phyloP scores from a whole-genome alignment of 805 yeast species.

The Saturnispora gosingensis region DNA sequence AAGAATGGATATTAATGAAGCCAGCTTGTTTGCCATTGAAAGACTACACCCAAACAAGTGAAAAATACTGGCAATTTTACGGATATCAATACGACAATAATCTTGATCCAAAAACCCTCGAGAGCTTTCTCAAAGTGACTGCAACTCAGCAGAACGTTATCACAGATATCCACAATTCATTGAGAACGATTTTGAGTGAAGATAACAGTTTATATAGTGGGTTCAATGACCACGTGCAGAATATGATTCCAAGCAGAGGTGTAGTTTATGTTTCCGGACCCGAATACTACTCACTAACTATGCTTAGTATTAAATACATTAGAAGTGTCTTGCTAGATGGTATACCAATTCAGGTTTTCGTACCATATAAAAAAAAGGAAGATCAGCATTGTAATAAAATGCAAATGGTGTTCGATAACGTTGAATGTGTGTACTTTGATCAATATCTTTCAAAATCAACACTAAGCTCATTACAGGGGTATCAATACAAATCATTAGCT shows the following conservation, averaged over 20 bases:
- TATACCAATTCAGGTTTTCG: conserved; percentile 41
- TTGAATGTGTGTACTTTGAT: conserved; percentile 37
- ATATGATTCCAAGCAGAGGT: conserved; percentile 15
- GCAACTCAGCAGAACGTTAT: conserved; percentile 21
- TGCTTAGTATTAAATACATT: conserved; percentile 25
- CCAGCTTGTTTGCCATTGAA: conserved; percentile 22
- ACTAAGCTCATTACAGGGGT: conserved; percentile 17
- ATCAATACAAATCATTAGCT: conserved; percentile 21
- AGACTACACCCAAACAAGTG: conserved; percentile 16
- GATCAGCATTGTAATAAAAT: conserved; percentile 35
- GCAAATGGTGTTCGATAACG: conserved; percentile 28
- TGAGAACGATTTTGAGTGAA: conserved; percentile 13
- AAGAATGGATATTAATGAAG: conserved; percentile 2
- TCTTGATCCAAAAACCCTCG: conserved; percentile 16
- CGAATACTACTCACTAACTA: conserved; percentile 24
- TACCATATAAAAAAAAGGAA: conserved; percentile 36
- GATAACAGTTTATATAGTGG: conserved; percentile 11
- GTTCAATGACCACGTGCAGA: conserved; percentile 10
- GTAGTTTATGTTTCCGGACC: conserved; percentile 27
- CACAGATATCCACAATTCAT: conserved; percentile 17
- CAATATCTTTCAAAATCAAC: conserved; percentile 22
- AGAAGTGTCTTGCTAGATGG: conserved; percentile 20
- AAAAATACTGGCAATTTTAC: conserved; percentile 25
- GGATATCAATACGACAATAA: conserved; percentile 21
- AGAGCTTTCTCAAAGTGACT: conserved; percentile 17